These are phyloP conservation scores for Colletotrichum tropicale DNA, from an alignment of 2,329 filamentous ascomycete genomes.

Conservation along the genomic window DNA sequence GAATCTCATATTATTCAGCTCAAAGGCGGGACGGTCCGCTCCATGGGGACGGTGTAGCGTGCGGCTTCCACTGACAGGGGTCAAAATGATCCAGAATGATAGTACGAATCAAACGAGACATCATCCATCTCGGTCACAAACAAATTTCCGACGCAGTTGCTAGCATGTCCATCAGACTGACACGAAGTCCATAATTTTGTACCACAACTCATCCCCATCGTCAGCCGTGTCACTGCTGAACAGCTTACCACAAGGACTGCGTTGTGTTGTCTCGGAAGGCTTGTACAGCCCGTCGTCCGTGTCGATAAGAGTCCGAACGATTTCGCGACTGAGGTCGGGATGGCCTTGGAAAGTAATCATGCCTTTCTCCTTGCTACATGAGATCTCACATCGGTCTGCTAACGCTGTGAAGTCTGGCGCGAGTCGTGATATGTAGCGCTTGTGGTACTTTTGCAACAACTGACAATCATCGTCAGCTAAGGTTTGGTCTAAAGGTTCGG, in stretches of 20 bases:
- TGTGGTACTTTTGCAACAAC: not conserved
- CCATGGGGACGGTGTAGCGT: not conserved
- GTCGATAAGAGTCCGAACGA: not conserved
- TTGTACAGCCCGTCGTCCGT: not conserved
- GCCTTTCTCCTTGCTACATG: not conserved
- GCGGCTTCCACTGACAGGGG: not conserved
- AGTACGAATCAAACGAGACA: not conserved
- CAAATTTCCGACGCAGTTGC: not conserved
- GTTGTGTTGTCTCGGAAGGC: accelerated
- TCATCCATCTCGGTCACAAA: not conserved
- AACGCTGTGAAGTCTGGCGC: not conserved
- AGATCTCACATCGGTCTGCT: not conserved
- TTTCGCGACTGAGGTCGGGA: not conserved
- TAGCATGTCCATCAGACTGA: not conserved
- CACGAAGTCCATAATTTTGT: not conserved
- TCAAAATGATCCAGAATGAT: not conserved
- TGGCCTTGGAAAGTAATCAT: not conserved
- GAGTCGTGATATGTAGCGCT: not conserved
- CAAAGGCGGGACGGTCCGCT: not conserved
- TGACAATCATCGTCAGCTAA: not conserved
- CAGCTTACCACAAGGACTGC: not conserved
- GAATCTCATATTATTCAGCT: not conserved
- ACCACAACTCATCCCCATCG: not conserved
- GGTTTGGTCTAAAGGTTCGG: not conserved
- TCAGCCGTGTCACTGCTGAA: not conserved